Evolutionary conservation across 1,284 basidiomycete species (phyloP).

Genomic region (Taiwanofungus camphoratus): DNA sequence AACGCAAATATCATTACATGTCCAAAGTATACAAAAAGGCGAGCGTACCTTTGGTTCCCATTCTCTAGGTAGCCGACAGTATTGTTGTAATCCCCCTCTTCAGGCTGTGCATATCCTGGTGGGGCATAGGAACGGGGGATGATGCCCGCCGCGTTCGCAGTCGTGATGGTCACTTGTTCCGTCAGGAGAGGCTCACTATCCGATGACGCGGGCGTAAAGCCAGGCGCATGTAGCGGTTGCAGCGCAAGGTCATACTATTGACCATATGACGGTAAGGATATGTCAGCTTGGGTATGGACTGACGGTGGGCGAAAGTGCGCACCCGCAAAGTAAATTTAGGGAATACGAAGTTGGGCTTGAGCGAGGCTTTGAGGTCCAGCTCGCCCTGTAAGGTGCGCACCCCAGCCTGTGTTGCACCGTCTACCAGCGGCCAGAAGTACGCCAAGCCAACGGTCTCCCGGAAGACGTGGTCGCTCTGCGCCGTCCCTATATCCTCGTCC

Average conservation of each 20-base stretch:
- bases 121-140: conserved; percentile 44
- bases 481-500: conserved; percentile 31
- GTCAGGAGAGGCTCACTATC: conserved; percentile 31
- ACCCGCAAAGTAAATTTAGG: conserved; percentile 46
- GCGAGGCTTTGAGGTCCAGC: conserved; percentile 37
- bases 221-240: conserved; percentile 37
- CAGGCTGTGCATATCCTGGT: conserved; percentile 42
- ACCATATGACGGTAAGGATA: conserved; percentile 1
- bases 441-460: conserved; percentile 35
- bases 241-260: conserved; percentile 45
- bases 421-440: conserved; percentile 42
- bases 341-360: conserved; percentile 51
- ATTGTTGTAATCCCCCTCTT: conserved; percentile 44
- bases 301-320: conserved; percentile 15
- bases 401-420: conserved; percentile 24
- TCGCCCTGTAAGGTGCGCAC: conserved; percentile 44
- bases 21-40: not conserved
- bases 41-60: conserved; percentile 43
- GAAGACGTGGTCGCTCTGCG: conserved; percentile 44
- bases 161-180: conserved; percentile 38
- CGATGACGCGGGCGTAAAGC: conserved; percentile 31
- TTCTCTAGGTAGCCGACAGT: conserved; percentile 49
- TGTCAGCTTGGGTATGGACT: not conserved
- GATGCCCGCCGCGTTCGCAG: conserved; percentile 37
- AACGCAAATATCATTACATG: not conserved